Conservation (phyloP, 331 rosid genomes). For the Quercus lobata region DNA sequence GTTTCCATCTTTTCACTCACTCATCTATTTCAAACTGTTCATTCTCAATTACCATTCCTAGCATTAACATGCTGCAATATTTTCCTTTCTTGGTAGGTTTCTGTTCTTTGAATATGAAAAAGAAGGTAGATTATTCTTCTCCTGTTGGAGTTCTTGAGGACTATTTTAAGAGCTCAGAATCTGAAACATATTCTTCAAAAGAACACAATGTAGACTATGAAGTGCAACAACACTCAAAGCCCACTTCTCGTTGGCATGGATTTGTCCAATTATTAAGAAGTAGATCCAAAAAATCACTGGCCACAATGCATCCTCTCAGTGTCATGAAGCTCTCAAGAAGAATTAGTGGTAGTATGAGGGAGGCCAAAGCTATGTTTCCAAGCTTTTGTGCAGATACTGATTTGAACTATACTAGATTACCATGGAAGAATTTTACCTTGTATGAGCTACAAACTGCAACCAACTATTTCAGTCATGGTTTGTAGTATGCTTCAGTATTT, state of each 20-base stretch:
- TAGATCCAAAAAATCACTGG: constrained; percentile 48
- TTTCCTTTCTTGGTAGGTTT: constrained; percentile 2
- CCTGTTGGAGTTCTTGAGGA: constrained; percentile 87
- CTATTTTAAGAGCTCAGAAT: constrained; percentile 75
- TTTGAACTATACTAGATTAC: constrained; percentile 43
- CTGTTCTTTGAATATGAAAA: constrained; percentile 45
- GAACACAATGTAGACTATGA: constrained; percentile 38
- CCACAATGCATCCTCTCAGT: constrained; percentile 52
- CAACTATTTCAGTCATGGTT: constrained; percentile 69
- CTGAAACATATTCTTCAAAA: constrained; percentile 68
- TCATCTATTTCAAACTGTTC: neutral
- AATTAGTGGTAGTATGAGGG: constrained; percentile 71
- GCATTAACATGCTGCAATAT: neutral
- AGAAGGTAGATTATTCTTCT: constrained; percentile 51
- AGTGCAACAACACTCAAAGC: constrained; percentile 30
- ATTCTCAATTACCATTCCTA: neutral
- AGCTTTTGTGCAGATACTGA: constrained; percentile 38
- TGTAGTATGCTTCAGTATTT: neutral
- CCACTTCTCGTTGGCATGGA: constrained; percentile 45
- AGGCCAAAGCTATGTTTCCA: constrained; percentile 27
- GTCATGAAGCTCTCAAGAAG: constrained; percentile 50
- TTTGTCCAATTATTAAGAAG: constrained; percentile 44
- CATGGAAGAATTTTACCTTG: constrained; percentile 75
- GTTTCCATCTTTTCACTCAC: neutral
- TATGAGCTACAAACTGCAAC: constrained; percentile 72